A percentile compares a stretch with the other conserved stretches of the same genome.
Evolutionary conservation across 805 yeast genomes (phyloP).

Genomic region (Barnettozyma siamensis): DNA sequence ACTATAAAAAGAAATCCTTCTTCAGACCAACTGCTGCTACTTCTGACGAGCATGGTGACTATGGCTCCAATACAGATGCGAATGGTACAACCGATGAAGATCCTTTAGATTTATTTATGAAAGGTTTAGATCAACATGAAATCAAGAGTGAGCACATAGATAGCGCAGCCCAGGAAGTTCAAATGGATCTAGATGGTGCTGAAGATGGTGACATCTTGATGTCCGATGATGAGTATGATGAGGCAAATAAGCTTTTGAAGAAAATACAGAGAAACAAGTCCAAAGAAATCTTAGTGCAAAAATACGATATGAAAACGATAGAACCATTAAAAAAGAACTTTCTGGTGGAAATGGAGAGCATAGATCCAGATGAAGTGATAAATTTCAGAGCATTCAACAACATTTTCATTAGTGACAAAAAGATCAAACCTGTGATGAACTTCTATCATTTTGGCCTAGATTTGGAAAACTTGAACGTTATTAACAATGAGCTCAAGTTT

Average conservation of each 20-base stretch:
- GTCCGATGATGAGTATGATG: constrained; percentile 29
- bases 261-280: constrained; percentile 45
- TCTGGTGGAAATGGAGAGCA: constrained; percentile 42
- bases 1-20: constrained; percentile 12
- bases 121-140: constrained; percentile 8
- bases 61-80: constrained; percentile 7
- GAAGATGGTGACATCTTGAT: constrained; percentile 4
- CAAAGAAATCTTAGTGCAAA: constrained; percentile 39
- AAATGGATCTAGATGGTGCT: constrained; percentile 25
- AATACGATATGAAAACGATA: constrained; percentile 33
- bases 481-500: constrained; percentile 47
- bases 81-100: constrained; percentile 30
- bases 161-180: too few species aligned
- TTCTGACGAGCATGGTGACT: constrained; percentile 1
- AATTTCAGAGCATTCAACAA: constrained; percentile 62
- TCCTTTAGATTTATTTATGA: constrained; percentile 44
- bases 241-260: constrained; percentile 28
- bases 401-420: constrained; percentile 23
- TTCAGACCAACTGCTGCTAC: constrained; percentile 17
- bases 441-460: constrained; percentile 87
- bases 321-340: constrained; percentile 55
- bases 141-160: neutral
- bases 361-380: constrained; percentile 52
- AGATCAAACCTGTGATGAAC: constrained; percentile 51
- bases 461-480: constrained; percentile 43